Base-by-base conservation (phyloP, 164 flowering plant species). In the Berberis vulgaris region DNA sequence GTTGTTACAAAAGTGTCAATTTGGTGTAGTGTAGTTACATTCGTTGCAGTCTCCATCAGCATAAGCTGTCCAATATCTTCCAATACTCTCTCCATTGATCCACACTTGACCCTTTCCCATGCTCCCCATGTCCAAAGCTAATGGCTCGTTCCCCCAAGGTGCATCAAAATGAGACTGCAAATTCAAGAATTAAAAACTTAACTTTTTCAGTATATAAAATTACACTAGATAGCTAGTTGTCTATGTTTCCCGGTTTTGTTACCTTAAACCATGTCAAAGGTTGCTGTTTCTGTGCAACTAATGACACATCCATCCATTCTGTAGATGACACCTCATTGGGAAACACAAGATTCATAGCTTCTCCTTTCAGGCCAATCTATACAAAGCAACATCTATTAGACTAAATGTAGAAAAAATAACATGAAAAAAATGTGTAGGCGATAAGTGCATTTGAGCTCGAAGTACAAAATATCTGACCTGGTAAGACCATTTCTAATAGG, bases 81-180 rank as follows among this genome's bases (percentile, higher is more conserved):
- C 98, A 43, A 91, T 81, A 68, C 96, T 83, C 67, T 84, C 78
- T 9, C 98, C 96, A 67, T 91, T 91, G 49, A 91, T 83, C 96
- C 96, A 91, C 58, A 86, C 74, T 77, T 91, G 89, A 65, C 98
- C 98, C 73, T 91, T 91, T 1, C 96, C 98, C 98, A 91, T 91
- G 45, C 91, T 79, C 56, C 77, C 72, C 92, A 91, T 81, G 74
- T 91, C 98, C 76, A 91, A 74, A 52, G 92, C 98, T 70, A 91
- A 69, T 1, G 98, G 96, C 61, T 89, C 89, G 46, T 80, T 77
- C 64, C 98, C 98, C 39, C 81, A 82, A 11, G 96, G 98, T 62
- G 88, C 86, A 78, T 91, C 66, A 61, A 91, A 84, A 61, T 72
- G 74, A 59, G 86, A 71, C 96, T 88, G 84, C 66, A 60, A 57